Evolutionary conservation across 2,329 filamentous ascomycete genomes (phyloP).

Genomic region (Camillea tinctor): DNA sequence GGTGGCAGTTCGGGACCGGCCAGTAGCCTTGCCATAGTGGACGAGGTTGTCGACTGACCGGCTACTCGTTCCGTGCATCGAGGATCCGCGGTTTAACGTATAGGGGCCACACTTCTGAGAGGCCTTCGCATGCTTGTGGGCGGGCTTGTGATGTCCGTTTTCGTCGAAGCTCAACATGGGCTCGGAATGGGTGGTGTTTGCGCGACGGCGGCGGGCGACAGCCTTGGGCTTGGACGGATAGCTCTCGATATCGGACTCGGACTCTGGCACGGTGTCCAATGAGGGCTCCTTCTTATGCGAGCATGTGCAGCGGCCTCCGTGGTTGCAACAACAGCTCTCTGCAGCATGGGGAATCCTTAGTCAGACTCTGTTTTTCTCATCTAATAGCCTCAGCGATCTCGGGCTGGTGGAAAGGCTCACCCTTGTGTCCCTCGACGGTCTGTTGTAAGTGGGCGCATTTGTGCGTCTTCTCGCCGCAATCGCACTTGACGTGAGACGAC

Average conservation of each 20-base stretch:
- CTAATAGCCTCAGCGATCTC: slow-evolving; percentile 8
- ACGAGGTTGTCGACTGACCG: slow-evolving; percentile 46
- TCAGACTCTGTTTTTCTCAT: slow-evolving; percentile 27
- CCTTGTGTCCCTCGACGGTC: slow-evolving; percentile 57
- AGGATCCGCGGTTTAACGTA: slow-evolving; percentile 57
- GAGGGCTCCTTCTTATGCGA: slow-evolving; percentile 59
- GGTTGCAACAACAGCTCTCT: slow-evolving; percentile 70
- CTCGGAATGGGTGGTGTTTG: slow-evolving; percentile 63
- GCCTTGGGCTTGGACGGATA: slow-evolving; percentile 40
- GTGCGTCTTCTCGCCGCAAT: slow-evolving; percentile 91
- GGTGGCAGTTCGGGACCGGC: slow-evolving; percentile 36
- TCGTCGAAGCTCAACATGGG: slow-evolving; percentile 59
- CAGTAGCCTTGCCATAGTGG: slow-evolving; percentile 38
- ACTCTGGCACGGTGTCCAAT: slow-evolving; percentile 65
- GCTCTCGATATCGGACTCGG: slow-evolving; percentile 54
- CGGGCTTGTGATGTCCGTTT: slow-evolving; percentile 63
- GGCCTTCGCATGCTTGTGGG: slow-evolving; percentile 58
- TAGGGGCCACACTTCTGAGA: slow-evolving; percentile 64
- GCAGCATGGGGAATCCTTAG: slow-evolving; percentile 25
- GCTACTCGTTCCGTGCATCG: slow-evolving; percentile 51
- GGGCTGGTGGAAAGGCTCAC: slow-evolving; percentile 41
- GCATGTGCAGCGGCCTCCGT: slow-evolving; percentile 66
- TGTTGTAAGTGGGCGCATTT: slow-evolving; percentile 62
- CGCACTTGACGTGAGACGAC: slow-evolving; percentile 91
- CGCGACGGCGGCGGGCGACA: slow-evolving; percentile 51